Evolutionary conservation across 192 early-diverging fungal species (phyloP).

Genomic region (Umbelopsis ramanniana): DNA sequence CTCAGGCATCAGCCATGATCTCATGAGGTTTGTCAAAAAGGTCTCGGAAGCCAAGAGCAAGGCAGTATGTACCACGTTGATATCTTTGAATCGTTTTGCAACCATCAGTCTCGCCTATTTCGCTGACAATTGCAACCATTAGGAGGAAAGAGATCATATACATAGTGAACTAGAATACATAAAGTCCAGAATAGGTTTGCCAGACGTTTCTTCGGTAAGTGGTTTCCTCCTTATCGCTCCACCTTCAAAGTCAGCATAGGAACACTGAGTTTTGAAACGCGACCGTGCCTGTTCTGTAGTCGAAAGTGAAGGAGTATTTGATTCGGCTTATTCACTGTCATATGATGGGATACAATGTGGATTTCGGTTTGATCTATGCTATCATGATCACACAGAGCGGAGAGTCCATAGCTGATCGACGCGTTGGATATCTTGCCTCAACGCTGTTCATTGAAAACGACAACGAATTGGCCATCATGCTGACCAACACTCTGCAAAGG

Average conservation of each 20-base stretch:
- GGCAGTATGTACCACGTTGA: constrained; percentile 23
- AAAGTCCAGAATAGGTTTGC: constrained; percentile 28
- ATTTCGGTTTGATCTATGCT: constrained; percentile 59
- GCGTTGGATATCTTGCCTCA: constrained; percentile 55
- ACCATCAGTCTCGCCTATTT: not conserved
- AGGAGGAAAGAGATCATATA: constrained; percentile 35
- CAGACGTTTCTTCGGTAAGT: constrained; percentile 39
- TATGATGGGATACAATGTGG: constrained; percentile 60
- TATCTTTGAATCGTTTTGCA: not conserved
- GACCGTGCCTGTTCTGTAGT: constrained; percentile 30
- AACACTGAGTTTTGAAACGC: not conserved
- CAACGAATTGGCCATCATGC: constrained; percentile 57
- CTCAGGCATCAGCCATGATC: constrained; percentile 28
- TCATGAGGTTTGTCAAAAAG: constrained; percentile 31
- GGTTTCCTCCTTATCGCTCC: not conserved
- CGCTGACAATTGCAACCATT: not conserved
- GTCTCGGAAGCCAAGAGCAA: constrained; percentile 32
- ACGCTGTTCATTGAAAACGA: constrained; percentile 51
- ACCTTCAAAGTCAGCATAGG: not conserved
- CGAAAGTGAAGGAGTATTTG: constrained; percentile 56
- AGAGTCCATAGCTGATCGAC: constrained; percentile 49
- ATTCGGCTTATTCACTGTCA: constrained; percentile 53
- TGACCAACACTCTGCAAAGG: constrained; percentile 60
- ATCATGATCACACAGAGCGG: constrained; percentile 59
- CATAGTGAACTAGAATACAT: constrained; percentile 26